Conservation (phyloP, 768 basidiomycete genomes). For the Russula compacta region DNA sequence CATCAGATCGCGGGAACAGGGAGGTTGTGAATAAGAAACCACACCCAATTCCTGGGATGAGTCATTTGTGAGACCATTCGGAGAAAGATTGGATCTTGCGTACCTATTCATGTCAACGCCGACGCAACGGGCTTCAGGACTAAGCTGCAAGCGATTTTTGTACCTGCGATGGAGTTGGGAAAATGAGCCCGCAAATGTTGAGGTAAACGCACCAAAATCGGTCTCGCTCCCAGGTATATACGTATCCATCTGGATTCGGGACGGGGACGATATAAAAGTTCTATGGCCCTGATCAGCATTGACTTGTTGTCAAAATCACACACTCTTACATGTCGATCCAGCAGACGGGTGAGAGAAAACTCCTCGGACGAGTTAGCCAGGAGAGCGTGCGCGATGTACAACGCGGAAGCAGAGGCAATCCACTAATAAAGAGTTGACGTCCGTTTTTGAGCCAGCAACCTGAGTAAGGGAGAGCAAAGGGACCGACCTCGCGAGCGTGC, state of each 20-base stretch:
- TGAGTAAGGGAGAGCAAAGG: neutral
- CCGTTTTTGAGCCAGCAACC: neutral
- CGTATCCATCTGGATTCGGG: constrained; percentile 67
- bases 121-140: constrained; percentile 41
- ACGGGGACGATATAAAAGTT: constrained; percentile 61
- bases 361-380: constrained; percentile 40
- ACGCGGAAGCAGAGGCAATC: constrained; percentile 66
- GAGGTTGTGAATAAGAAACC: neutral
- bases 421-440: constrained; percentile 37
- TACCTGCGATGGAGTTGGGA: constrained; percentile 34
- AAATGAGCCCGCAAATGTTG: neutral
- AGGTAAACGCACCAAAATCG: constrained; percentile 44
- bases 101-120: constrained; percentile 78
- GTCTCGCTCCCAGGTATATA: constrained; percentile 61
- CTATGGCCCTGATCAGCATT: constrained; percentile 23
- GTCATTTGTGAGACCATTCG: neutral
- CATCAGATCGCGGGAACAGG: neutral
- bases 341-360: constrained; percentile 39
- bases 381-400: constrained; percentile 68
- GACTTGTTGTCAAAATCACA: neutral
- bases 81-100: neutral
- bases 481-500: constrained; percentile 63
- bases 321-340: constrained; percentile 40
- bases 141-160: constrained; percentile 57
- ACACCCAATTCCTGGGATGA: constrained; percentile 1